Conservation (phyloP, 75 land plant genomes). For the Pinus tabuliformis region DNA sequence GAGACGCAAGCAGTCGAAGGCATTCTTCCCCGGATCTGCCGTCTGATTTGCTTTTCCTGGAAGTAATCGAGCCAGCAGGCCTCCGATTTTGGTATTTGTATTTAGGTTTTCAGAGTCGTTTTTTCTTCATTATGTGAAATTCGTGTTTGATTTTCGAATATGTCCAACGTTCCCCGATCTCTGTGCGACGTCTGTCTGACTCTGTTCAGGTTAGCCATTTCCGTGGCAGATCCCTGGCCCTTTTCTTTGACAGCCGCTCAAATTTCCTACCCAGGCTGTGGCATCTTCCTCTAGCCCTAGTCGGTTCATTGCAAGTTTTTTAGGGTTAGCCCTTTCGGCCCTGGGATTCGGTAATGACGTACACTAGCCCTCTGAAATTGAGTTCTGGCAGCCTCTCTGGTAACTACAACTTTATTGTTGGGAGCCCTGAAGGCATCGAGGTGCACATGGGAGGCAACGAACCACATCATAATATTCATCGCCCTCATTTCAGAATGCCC, state of each 20-base stretch:
- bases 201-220: conserved; percentile 24
- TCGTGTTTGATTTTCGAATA: not conserved
- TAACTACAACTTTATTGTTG: not conserved
- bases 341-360: not conserved
- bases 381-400: not conserved
- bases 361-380: not conserved
- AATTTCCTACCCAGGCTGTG: not conserved
- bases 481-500: conserved; percentile 7
- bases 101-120: no score
- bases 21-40: no score
- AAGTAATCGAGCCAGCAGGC: no score
- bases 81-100: no score
- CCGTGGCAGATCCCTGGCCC: conserved; percentile 42
- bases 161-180: conserved; percentile 31
- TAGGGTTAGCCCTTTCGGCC: not conserved
- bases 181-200: conserved; percentile 31
- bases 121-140: no score
- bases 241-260: conserved; percentile 5
- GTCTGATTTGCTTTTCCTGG: no score
- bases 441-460: not conserved
- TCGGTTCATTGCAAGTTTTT: not conserved
- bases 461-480: not conserved
- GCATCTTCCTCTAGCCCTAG: not conserved
- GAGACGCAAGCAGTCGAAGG: no score
- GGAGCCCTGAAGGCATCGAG: not conserved